Conservation (phyloP, 106 monocot species). For the Phalaenopsis aphrodite region DNA sequence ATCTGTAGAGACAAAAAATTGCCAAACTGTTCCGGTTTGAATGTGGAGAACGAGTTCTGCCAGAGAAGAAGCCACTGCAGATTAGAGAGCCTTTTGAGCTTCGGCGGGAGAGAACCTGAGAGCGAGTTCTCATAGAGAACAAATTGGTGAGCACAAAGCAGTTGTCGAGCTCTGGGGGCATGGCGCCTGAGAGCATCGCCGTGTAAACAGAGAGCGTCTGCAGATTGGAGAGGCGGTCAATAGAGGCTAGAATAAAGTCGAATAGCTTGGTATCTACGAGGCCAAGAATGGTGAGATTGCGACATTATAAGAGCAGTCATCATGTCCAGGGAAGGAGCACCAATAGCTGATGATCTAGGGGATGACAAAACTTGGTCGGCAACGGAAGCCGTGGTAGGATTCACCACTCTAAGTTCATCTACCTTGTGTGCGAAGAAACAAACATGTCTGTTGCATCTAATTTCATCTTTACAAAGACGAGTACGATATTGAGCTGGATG, state of each 20-base stretch:
- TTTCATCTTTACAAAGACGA: no score
- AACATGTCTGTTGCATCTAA: no score
- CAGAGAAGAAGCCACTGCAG: constrained; percentile 75
- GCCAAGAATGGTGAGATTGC: constrained; percentile 61
- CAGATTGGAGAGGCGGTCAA: constrained; percentile 53
- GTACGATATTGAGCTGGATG: no score
- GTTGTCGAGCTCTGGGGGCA: constrained; percentile 74
- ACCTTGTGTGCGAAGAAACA: no score
- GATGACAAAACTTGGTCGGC: no score
- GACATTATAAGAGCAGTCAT: constrained; percentile 47
- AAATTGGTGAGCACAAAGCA: constrained; percentile 54
- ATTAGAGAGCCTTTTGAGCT: constrained; percentile 42
- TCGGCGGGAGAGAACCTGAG: constrained; percentile 54
- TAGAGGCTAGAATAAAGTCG: constrained; percentile 47
- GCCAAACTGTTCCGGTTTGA: constrained; percentile 62
- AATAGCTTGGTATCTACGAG: constrained; percentile 80
- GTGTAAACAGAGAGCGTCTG: constrained; percentile 83
- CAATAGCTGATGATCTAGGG: no score
- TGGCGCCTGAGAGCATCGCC: constrained; percentile 62
- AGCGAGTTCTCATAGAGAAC: constrained; percentile 83
- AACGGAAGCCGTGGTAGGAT: no score
- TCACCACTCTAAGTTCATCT: no score
- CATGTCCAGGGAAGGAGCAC: no score
- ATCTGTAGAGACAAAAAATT: constrained; percentile 48
- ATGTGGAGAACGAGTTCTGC: constrained; percentile 70